A percentile compares a stretch with the other conserved stretches of the same genome.
Evolutionary conservation across 768 basidiomycete genomes (phyloP).

Genomic region (Trametes gibbosa): DNA sequence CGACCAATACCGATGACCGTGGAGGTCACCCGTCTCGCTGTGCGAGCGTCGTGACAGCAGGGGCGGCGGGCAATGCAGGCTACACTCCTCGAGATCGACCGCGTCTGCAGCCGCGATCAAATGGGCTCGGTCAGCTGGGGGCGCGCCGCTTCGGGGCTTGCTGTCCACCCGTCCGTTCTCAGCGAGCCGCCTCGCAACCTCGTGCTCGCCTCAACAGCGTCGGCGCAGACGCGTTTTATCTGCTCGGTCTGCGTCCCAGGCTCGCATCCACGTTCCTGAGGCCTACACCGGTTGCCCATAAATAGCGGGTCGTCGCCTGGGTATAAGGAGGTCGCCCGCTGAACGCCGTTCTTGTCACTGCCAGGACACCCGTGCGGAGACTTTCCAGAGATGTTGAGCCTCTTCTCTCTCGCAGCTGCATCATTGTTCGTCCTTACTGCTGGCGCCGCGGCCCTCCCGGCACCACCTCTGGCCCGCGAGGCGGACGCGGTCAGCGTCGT

Average conservation of each 20-base stretch:
- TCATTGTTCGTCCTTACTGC: background rate
- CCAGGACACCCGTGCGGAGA: background rate
- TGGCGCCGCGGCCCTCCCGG: background rate
- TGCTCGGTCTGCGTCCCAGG: no score
- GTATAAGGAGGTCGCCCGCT: no score
- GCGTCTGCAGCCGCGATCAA: background rate
- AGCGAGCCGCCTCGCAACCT: background rate
- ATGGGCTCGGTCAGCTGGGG: constrained; percentile 4
- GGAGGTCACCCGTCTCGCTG: background rate
- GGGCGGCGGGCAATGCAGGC: background rate
- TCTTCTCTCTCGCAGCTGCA: constrained; percentile 8
- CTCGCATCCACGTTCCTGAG: no score
- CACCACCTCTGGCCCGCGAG: background rate
- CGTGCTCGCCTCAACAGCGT: background rate
- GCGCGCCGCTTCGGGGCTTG: background rate
- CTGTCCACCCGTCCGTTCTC: background rate
- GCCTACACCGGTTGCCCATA: background rate
- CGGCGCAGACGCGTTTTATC: background rate
- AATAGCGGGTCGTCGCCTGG: background rate
- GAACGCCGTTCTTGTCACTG: background rate
- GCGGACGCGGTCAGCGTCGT: constrained; percentile 22
- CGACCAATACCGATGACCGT: background rate
- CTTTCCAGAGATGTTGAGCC: constrained; percentile 6
- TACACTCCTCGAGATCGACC: background rate
- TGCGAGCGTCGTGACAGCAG: background rate